A percentile compares a stretch with the other conserved stretches of the same genome.
Conservation (phyloP, 139 green algal species). For the Chlorella sp. region DNA sequence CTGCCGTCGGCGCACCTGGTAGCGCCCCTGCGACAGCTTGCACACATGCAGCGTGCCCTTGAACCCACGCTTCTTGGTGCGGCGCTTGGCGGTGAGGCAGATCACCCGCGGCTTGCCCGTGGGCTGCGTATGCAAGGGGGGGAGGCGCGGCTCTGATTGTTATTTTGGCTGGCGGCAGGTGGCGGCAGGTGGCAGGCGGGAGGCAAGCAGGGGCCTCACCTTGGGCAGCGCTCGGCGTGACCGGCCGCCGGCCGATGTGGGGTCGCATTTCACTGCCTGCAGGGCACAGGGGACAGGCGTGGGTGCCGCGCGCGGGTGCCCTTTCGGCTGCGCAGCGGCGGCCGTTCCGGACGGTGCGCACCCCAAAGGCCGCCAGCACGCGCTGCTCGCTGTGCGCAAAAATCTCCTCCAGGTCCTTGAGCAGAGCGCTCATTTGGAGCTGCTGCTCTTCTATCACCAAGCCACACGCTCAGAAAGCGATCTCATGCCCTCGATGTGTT, state of each 20-base stretch:
- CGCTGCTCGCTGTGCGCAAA: constrained; percentile 52
- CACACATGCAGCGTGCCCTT: constrained; percentile 58
- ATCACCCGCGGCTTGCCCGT: constrained; percentile 60
- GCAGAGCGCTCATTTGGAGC: constrained; percentile 7
- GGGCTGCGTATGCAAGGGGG: constrained; percentile 18
- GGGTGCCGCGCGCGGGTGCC: background rate
- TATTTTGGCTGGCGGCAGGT: background rate
- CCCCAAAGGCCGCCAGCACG: constrained; percentile 51
- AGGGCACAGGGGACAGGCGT: background rate
- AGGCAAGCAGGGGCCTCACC: background rate
- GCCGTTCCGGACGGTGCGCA: constrained; percentile 2
- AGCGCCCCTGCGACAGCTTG: constrained; percentile 42
- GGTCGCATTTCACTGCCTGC: constrained; percentile 25
- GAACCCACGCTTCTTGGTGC: constrained; percentile 52
- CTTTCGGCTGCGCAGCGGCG: background rate
- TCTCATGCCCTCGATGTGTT: no score
- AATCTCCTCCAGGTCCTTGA: constrained; percentile 48
- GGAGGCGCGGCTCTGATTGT: background rate
- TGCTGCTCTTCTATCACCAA: no score
- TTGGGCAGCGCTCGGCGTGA: background rate
- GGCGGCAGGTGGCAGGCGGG: background rate
- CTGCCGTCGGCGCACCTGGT: constrained; percentile 32
- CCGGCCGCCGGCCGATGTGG: background rate
- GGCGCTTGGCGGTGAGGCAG: constrained; percentile 61
- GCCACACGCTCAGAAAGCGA: no score